phyloP scores from a whole-genome alignment of 2,329 filamentous ascomycete genomes.

The Didymella arachidicola region DNA sequence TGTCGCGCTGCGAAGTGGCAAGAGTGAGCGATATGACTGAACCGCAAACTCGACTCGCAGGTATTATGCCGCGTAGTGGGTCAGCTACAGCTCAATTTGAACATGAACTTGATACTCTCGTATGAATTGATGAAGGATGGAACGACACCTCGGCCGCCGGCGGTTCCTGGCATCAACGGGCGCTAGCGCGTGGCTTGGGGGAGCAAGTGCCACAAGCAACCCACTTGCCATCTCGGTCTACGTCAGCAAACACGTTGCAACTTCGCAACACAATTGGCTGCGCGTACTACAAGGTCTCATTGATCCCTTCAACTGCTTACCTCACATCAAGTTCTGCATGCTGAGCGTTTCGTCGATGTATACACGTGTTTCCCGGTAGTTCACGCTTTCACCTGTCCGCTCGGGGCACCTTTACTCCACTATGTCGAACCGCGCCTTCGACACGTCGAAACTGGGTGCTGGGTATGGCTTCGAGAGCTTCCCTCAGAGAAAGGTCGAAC shows the following conservation, averaged over 20 bases:
- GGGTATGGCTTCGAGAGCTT: constrained; percentile 42
- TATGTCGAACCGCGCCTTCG: constrained; percentile 40
- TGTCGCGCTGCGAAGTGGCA: too few species aligned
- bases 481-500: constrained; percentile 31
- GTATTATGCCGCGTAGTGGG: background rate
- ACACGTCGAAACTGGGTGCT: constrained; percentile 29
- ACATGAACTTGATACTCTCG: too few species aligned
- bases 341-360: constrained; percentile 29
- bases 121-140: background rate
- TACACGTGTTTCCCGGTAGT: constrained; percentile 29
- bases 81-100: background rate
- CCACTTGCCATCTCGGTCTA: constrained; percentile 21
- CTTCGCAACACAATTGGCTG: constrained; percentile 41
- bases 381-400: constrained; percentile 23
- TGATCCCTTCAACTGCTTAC: constrained; percentile 7
- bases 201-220: constrained; percentile 11
- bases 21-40: too few species aligned
- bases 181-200: constrained; percentile 19
- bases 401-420: constrained; percentile 17
- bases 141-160: background rate
- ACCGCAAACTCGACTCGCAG: background rate
- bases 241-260: constrained; percentile 50
- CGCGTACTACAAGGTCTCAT: constrained; percentile 24
- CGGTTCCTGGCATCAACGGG: constrained; percentile 15
- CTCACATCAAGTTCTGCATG: constrained; percentile 11